A percentile compares a stretch with the other conserved stretches of the same genome.
Conservation (phyloP, 768 basidiomycete species). For the Tylopilus sp. region DNA sequence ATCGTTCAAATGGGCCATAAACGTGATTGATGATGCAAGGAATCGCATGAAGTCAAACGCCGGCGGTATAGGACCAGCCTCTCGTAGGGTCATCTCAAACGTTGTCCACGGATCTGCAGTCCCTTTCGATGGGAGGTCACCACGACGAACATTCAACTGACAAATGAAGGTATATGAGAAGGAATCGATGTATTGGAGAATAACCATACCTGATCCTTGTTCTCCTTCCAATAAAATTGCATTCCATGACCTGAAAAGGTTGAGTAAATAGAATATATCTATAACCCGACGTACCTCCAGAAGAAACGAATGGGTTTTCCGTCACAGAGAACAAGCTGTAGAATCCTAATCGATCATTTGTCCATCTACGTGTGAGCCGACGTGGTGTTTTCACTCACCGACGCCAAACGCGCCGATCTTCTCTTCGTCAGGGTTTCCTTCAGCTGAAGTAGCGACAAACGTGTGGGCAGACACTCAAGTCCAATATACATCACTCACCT, state of each 20-base stretch:
- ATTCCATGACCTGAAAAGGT: not conserved
- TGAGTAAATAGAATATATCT: not conserved
- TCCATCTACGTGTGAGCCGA: not conserved
- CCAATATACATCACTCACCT: slow-evolving; percentile 40
- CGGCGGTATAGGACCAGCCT: slow-evolving; percentile 68
- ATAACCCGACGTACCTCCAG: slow-evolving; percentile 25
- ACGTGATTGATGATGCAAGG: slow-evolving; percentile 85
- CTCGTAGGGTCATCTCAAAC: slow-evolving; percentile 79
- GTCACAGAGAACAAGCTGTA: slow-evolving; percentile 81
- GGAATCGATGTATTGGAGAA: not conserved
- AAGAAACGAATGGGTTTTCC: not conserved
- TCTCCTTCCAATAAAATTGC: slow-evolving; percentile 1
- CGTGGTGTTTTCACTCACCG: slow-evolving; percentile 35
- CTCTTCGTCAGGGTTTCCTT: slow-evolving; percentile 91
- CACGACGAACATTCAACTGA: slow-evolving; percentile 63
- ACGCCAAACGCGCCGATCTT: slow-evolving; percentile 96
- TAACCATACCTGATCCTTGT: slow-evolving; percentile 18
- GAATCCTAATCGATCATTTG: slow-evolving; percentile 41
- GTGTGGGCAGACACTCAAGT: not conserved
- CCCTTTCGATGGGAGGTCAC: not conserved
- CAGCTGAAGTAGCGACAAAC: slow-evolving; percentile 43
- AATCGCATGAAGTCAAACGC: slow-evolving; percentile 88
- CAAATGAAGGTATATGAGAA: slow-evolving; percentile 4
- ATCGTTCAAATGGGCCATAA: slow-evolving; percentile 74
- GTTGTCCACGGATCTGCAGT: slow-evolving; percentile 64